Evolutionary conservation across 148 eudicot species (phyloP).

Genomic region (Amaranthus hypochondriacus): DNA sequence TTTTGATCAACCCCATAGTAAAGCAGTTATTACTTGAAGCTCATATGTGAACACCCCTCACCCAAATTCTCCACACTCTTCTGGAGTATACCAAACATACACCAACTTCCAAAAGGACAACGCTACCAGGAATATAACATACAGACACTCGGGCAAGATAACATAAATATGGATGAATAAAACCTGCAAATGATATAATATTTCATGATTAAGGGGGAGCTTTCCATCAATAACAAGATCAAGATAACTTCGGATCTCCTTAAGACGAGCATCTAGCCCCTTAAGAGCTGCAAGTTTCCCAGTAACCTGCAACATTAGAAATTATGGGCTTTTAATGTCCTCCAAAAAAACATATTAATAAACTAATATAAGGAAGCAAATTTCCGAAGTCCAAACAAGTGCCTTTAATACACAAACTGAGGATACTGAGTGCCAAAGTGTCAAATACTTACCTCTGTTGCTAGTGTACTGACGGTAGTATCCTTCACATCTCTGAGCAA

Average conservation of each 20-base stretch:
- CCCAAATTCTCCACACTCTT: too few species aligned
- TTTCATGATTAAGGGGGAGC: constrained; percentile 90
- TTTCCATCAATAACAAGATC: constrained; percentile 80
- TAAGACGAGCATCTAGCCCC: constrained; percentile 85
- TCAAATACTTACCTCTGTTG: constrained; percentile 61
- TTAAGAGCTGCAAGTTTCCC: constrained; percentile 95
- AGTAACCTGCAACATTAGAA: constrained; percentile 51
- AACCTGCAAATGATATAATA: constrained; percentile 93
- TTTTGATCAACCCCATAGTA: too few species aligned
- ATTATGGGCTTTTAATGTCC: neutral
- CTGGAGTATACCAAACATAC: too few species aligned
- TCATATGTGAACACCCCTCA: too few species aligned
- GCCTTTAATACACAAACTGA: neutral
- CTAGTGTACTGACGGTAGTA: constrained; percentile 93
- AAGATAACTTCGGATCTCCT: constrained; percentile 86
- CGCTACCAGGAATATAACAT: neutral
- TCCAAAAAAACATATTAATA: neutral
- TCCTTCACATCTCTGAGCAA: constrained; percentile 97
- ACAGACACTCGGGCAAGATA: neutral
- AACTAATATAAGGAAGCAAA: neutral
- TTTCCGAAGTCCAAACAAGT: neutral
- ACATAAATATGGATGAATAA: neutral
- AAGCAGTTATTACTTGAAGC: too few species aligned
- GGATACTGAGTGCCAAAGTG: neutral
- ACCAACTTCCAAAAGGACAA: too few species aligned